Percentiles rank a stretch among this genome's conserved stretches.
Conservation (phyloP, 306 rosid species). For the Cucurbita moschata region DNA sequence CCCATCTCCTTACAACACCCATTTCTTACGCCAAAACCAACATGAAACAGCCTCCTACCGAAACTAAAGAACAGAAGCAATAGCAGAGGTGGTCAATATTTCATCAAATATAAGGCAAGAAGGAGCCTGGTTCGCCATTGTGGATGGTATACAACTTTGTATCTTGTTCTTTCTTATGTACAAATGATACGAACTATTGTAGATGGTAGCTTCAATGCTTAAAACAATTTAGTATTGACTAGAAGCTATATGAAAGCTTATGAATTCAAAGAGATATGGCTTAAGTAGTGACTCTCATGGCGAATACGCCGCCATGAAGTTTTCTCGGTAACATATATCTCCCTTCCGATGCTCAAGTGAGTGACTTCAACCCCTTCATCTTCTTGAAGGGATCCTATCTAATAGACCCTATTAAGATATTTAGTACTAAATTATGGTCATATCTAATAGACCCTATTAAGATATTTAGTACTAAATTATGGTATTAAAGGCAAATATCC, state of each 20-base stretch:
- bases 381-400: constrained; percentile 57
- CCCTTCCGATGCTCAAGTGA: constrained; percentile 59
- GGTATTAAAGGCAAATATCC: too few relatives aligned
- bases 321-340: background rate
- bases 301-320: background rate
- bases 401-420: too few relatives aligned
- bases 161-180: background rate
- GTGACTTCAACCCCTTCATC: constrained; percentile 91
- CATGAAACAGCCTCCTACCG: too few relatives aligned
- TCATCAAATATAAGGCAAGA: background rate
- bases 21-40: too few relatives aligned
- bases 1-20: background rate
- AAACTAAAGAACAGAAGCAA: background rate
- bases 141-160: background rate
- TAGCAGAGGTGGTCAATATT: background rate
- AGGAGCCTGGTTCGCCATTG: background rate
- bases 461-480: too few relatives aligned
- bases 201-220: background rate
- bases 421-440: too few relatives aligned
- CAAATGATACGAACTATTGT: background rate
- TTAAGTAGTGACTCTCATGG: background rate
- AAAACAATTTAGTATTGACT: background rate
- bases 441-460: too few relatives aligned
- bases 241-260: background rate
- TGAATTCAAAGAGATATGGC: background rate